phyloP scores from a whole-genome alignment of 2,329 filamentous ascomycete genomes.

The Leptographium flavum region DNA sequence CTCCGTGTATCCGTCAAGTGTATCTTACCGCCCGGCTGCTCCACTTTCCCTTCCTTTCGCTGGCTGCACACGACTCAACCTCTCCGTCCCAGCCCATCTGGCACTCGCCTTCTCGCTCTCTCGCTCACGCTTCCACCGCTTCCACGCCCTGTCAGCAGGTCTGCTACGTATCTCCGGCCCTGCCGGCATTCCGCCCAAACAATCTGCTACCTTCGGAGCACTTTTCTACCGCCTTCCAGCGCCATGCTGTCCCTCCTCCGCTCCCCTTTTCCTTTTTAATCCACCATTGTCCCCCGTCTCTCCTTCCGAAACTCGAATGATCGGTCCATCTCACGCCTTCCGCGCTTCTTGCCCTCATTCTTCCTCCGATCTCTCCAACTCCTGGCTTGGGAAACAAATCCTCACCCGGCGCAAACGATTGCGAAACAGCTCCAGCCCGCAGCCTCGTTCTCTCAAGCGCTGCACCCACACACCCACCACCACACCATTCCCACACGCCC shows the following conservation, averaged over 20 bases:
- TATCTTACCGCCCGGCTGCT: no score
- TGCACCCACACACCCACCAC: neutral
- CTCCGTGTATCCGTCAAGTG: no score
- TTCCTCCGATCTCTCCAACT: neutral
- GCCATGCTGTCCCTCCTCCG: neutral
- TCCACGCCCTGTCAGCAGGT: neutral
- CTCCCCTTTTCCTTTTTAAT: neutral
- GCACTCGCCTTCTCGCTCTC: neutral
- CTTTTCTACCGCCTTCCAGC: slow-evolving; percentile 1
- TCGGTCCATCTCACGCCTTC: neutral
- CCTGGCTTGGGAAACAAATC: neutral
- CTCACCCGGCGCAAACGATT: neutral
- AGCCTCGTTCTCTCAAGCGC: slow-evolving; percentile 1
- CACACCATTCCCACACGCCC: neutral
- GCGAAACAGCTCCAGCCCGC: neutral
- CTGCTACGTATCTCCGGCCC: slow-evolving; percentile 2
- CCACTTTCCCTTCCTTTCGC: neutral
- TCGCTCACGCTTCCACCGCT: neutral
- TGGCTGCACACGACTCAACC: neutral
- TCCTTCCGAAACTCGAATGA: neutral
- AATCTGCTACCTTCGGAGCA: neutral
- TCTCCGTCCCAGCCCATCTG: neutral
- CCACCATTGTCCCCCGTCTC: neutral
- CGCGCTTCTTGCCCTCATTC: neutral
- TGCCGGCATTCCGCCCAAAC: neutral